Evolutionary conservation across 2,329 filamentous ascomycete genomes (phyloP), one percentile per base, ranked within the genome.

Genomic region (Aureobasidium namibiae): DNA sequence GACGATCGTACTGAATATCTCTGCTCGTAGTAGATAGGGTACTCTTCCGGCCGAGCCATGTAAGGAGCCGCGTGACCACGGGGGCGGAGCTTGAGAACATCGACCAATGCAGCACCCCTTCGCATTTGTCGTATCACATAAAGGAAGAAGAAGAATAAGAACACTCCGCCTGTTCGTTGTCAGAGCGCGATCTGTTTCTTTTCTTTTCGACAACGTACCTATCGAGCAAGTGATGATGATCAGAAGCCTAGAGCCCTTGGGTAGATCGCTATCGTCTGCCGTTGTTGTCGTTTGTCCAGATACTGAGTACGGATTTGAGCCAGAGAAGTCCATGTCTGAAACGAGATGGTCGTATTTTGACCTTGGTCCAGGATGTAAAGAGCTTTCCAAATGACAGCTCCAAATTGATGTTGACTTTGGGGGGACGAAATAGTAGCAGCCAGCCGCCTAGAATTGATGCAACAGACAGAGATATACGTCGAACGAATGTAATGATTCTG

Each of bases 1-100:
- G 58, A 58, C 4, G 61, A 63, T 26, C 57, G 29, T 18, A 63
- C 61, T 21, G 61, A 63, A 42, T 60, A 63, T n/a, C 61, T 58
- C 60, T 61, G 60, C 24, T 61, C 60, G n/a, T 38, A 56, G 39
- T 61, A 58, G 18, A 63, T 63, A 9, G 48, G 46, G 38, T 46
- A 44, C 36, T 60, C 52, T 23, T 59, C 18, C 4, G 45, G 26
- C 34, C 34, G 56, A 36, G 26, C 56, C 48, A 53, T 60, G 16
- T 45, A 59, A 18, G 26, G 49, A 21, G 14, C 36, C 6, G 41
- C 33, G 42, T 48, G 36, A 29, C 60, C 26, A 8, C 36, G 50
- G 33, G 33, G 54, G 23, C 61, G 59, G n/a, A 63, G 52, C 44
- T 61, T 63, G 39, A 63, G 60, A 11, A 63, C 46, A 31, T 63